These are phyloP conservation scores for Ligustrum vulgare DNA, from an alignment of 257 asterid species.

Conservation along the genomic window DNA sequence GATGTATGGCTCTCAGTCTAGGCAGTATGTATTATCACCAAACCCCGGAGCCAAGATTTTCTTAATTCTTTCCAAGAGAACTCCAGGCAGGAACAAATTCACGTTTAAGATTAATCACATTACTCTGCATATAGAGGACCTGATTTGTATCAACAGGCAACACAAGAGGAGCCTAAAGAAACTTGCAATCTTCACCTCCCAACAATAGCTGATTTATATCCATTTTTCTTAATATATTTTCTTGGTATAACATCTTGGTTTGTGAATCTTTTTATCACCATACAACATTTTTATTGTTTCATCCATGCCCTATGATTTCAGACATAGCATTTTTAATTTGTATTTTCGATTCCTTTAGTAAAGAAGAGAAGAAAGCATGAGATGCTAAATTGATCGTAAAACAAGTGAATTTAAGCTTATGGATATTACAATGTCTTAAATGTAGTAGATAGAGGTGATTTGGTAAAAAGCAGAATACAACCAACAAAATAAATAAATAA, in stretches of 20 bases:
- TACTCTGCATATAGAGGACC: constrained; percentile 44
- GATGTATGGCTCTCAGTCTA: constrained; percentile 65
- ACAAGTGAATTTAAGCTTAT: too few species aligned
- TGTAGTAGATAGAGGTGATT: too few species aligned
- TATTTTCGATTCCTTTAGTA: too few species aligned
- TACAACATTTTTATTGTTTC: too few species aligned
- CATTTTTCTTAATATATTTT: neutral
- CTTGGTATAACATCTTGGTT: neutral
- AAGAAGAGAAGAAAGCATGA: too few species aligned
- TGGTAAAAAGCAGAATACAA: too few species aligned
- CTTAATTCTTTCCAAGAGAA: constrained; percentile 32
- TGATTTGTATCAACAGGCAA: constrained; percentile 40
- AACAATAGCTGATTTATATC: constrained; percentile 33
- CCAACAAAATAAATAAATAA: too few species aligned
- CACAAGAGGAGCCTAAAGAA: constrained; percentile 35
- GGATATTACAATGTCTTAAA: too few species aligned
- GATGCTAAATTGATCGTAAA: too few species aligned
- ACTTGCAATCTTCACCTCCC: constrained; percentile 39
- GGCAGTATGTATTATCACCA: constrained; percentile 75
- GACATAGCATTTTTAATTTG: too few species aligned
- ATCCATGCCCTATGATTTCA: too few species aligned
- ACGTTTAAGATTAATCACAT: constrained; percentile 43
- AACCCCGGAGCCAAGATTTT: constrained; percentile 48
- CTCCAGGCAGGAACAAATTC: constrained; percentile 42
- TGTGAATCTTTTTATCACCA: constrained; percentile 25